Evolutionary conservation across 441 rosid species (phyloP).

Genomic region (Kokia cookei): DNA sequence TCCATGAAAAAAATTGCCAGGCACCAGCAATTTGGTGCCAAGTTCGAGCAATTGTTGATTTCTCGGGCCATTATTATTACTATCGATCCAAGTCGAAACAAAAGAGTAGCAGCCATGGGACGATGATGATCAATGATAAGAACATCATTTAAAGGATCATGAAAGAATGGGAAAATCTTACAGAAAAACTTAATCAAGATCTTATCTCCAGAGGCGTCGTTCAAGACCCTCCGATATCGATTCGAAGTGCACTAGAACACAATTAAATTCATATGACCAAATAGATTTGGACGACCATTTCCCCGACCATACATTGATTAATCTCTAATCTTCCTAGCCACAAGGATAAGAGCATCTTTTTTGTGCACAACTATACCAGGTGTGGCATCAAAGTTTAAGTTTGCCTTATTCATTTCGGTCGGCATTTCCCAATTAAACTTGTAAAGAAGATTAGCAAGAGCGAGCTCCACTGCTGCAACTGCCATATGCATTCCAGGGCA

Average conservation of each 20-base stretch:
- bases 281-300: neutral
- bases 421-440: conserved; percentile 42
- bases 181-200: conserved; percentile 43
- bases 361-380: conserved; percentile 34
- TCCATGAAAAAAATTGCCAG: too few relatives aligned
- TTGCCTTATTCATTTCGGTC: conserved; percentile 20
- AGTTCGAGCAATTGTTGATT: too few relatives aligned
- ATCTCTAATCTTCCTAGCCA: conserved; percentile 3
- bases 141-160: too few relatives aligned
- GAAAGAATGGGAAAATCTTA: too few relatives aligned
- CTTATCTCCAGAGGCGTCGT: conserved; percentile 45
- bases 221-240: conserved; percentile 47
- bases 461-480: conserved; percentile 26
- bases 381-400: conserved; percentile 26
- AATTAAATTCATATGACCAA: neutral
- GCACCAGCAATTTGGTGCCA: too few relatives aligned
- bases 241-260: conserved; percentile 54
- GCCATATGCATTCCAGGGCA: conserved; percentile 38
- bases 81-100: too few relatives aligned
- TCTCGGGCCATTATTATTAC: too few relatives aligned
- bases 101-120: too few relatives aligned
- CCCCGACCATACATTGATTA: neutral
- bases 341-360: conserved; percentile 20
- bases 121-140: too few relatives aligned
- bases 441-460: conserved; percentile 32